Base-by-base conservation (phyloP, 768 basidiomycete species). In the Mycena floridula region DNA sequence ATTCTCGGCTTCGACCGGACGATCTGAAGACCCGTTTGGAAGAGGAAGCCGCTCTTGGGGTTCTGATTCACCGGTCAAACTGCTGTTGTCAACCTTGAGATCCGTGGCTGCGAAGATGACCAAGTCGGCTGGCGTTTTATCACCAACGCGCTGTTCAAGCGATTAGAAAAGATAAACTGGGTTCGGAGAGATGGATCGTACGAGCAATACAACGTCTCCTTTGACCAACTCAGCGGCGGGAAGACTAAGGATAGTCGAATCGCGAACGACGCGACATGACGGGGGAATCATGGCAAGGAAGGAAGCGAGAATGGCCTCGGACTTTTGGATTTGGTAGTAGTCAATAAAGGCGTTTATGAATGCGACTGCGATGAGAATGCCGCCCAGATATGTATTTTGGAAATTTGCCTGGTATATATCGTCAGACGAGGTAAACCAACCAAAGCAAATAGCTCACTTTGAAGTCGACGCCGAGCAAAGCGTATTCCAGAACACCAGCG, bases 261-360 rank as follows among this genome's bases (percentile, higher is more conserved):
- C 77, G 35, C 82, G 76, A 42, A 85, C 64, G 22, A 79, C 80
- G 32, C 72, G 79, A 54, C 79, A 83, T 7, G 78, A 69, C 1
- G 82, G 82, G 13, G 82, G 82, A 40, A 85, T 85, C 79, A 85
- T 79, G 8, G 82, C 82, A 25, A 85, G 65, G 65, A 85, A 85
- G 2, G 79, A 81, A 4, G 81, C 81, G 4, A 85, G 67, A 51
- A 85, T 85, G 28, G 81, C 80, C 56, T 83, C 82, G 7, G 81
- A 82, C 54, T 83, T 85, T 62, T 85, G 82, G 24, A 83, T 71
- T 64, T 85, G 82, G 57, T 75, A 75, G 58, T 80, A 85, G 57
- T 85, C 82, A 57, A 85, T 82, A 50, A 74, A 73, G 5, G 81
- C 82, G 50, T 85, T 85, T 46, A 83, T 59, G 59, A 85, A 81